Conservation (phyloP, 2,329 filamentous ascomycete species). For the Fusarium succisae region DNA sequence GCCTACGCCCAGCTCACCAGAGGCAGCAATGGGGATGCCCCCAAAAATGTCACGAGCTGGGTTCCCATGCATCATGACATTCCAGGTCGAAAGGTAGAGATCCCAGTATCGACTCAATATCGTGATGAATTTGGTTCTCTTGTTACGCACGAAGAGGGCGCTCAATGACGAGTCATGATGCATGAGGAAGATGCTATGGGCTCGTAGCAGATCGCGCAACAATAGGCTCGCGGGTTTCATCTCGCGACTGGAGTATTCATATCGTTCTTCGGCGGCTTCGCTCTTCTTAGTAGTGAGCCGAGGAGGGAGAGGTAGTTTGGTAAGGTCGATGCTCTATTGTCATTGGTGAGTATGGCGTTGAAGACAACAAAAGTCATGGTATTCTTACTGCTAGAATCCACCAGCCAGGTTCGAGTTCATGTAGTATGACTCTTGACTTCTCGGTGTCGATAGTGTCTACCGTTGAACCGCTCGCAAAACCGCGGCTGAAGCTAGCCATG, state of each 20-base stretch:
- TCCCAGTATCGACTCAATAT: constrained; percentile 86
- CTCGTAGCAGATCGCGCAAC: constrained; percentile 81
- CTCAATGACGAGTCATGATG: constrained; percentile 84
- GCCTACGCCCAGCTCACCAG: constrained; percentile 90
- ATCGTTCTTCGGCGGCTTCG: constrained; percentile 54
- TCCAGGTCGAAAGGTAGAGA: constrained; percentile 76
- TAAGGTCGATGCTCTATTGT: constrained; percentile 73
- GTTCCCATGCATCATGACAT: constrained; percentile 89
- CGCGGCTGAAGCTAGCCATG: constrained; percentile 92
- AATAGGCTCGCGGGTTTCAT: constrained; percentile 84
- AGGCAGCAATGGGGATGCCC: constrained; percentile 87
- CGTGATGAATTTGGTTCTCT: constrained; percentile 74
- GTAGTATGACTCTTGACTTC: constrained; percentile 82
- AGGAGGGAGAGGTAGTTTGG: constrained; percentile 71
- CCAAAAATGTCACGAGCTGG: constrained; percentile 82
- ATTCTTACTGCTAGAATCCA: constrained; percentile 89
- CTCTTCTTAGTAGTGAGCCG: constrained; percentile 55
- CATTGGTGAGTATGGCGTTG: constrained; percentile 1
- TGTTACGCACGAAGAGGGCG: constrained; percentile 71
- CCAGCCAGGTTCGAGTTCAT: constrained; percentile 91
- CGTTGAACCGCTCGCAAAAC: constrained; percentile 80
- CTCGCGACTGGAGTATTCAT: constrained; percentile 90
- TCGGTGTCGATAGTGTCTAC: constrained; percentile 92
- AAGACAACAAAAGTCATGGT: neutral
- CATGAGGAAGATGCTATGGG: constrained; percentile 84